Base-by-base conservation (phyloP, 345 rosid species). In the Angophora floribunda region DNA sequence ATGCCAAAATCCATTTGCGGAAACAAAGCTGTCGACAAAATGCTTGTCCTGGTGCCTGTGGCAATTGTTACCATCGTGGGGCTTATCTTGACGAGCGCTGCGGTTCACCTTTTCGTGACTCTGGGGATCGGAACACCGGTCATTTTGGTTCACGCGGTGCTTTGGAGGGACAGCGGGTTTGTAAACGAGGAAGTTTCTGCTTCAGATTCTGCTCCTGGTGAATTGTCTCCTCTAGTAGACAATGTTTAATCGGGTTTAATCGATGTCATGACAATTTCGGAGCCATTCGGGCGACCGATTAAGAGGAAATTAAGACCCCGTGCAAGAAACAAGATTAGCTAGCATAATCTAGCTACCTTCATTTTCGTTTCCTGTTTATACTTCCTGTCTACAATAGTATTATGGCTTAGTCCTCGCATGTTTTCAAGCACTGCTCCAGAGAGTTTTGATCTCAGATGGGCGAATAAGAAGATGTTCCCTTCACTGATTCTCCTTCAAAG, bases 131-230 rank as follows among this genome's bases (percentile, higher is more conserved):
- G 91, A 19, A 13, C 32, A 3, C 93, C 93, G 0, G 32, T 91
- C 30, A 86, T 91, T 28, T 41, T 90, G 85, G 87, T 89, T 67
- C 93, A 91, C 17, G 91, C 91, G 15, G 88, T 88, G 87, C 45
- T 90, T 53, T 89, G 91, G 91, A 90, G 45, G 30, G 90, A 87
- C 28, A 86, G 85, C 45, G 26, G 70, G 53, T 32, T 28, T 51
- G 6, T n/a, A 85, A 63, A 52, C 17, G 91, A 90, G 36, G 86
- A 75, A 86, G 63, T 30, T 7, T n/a, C 63, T 47, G 86, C 86
- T 70, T 13, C 41, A 36, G 41, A 36, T 36, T 36, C 8, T 57
- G 45, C 32, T 30, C 61, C 78, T 5, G 85, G 86, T 49, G 91
- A 82, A 6, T 57, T 86, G 79, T 36, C 55, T 70, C 88, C 88